Evolutionary conservation across 768 basidiomycete species (phyloP).

Genomic region (Calvatia gigantea): DNA sequence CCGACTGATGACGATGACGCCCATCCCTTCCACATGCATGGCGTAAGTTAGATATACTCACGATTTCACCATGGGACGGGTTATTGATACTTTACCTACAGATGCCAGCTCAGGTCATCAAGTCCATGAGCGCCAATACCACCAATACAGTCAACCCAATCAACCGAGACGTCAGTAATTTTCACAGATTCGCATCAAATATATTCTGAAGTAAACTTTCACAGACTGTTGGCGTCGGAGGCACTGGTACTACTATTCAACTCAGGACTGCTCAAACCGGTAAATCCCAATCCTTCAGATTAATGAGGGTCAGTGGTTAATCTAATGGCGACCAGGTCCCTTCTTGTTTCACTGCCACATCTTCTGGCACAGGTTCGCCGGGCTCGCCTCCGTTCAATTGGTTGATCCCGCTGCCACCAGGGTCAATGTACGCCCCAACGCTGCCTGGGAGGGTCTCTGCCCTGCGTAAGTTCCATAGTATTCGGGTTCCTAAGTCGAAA

Average conservation of each 20-base stretch:
- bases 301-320: too few relatives aligned
- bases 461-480: constrained; percentile 23
- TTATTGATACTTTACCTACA: constrained; percentile 11
- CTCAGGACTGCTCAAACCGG: constrained; percentile 24
- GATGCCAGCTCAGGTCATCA: constrained; percentile 39
- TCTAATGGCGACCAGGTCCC: constrained; percentile 13
- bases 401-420: constrained; percentile 17
- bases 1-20: constrained; percentile 18
- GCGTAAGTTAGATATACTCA: constrained; percentile 14
- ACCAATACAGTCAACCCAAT: constrained; percentile 46
- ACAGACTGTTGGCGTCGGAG: constrained; percentile 20
- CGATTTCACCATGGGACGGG: background rate
- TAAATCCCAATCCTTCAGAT: background rate
- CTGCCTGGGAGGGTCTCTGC: constrained; percentile 23
- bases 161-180: constrained; percentile 20
- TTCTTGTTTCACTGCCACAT: constrained; percentile 28
- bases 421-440: constrained; percentile 17
- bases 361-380: constrained; percentile 39
- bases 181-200: background rate
- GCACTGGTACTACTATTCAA: constrained; percentile 21
- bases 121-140: constrained; percentile 26
- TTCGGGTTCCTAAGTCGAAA: background rate
- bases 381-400: constrained; percentile 35
- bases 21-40: constrained; percentile 29
- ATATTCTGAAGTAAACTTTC: background rate